A percentile compares a stretch with the other conserved stretches of the same genome.
Evolutionary conservation across 2,329 filamentous ascomycete species (phyloP).

Genomic region (Clarireedia hainanense): DNA sequence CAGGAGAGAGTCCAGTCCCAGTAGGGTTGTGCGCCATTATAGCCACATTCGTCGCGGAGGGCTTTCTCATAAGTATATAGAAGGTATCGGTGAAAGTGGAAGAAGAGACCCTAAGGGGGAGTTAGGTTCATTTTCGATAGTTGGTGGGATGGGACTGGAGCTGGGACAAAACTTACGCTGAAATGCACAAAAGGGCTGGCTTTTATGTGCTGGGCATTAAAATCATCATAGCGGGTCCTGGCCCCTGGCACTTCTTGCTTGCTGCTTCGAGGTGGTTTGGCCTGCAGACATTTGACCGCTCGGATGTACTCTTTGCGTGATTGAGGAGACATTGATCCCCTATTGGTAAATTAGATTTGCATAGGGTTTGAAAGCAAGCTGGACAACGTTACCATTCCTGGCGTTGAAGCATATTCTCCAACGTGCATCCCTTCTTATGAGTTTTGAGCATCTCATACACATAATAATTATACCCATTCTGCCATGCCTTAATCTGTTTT

Average conservation of each 20-base stretch:
- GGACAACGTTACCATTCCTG: not conserved
- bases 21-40: conserved; percentile 34
- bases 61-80: conserved; percentile 36
- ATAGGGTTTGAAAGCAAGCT: too few species aligned
- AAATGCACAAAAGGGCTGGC: conserved; percentile 25
- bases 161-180: conserved; percentile 13
- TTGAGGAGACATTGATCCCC: not conserved
- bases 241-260: conserved; percentile 24
- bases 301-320: conserved; percentile 28
- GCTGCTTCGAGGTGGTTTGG: conserved; percentile 28
- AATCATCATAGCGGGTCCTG: conserved; percentile 30
- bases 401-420: not conserved
- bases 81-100: conserved; percentile 33
- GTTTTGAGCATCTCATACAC: not conserved
- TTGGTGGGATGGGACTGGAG: not conserved
- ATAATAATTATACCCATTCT: not conserved
- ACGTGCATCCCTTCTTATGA: not conserved
- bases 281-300: conserved; percentile 33
- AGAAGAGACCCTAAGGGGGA: conserved; percentile 10
- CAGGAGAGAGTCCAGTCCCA: conserved; percentile 4
- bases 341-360: not conserved
- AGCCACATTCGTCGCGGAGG: conserved; percentile 36
- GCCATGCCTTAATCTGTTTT: not conserved
- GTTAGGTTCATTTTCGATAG: not conserved
- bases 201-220: conserved; percentile 32